Conservation (phyloP, 208 protist genomes). For the Wallacemonas collosoma region DNA sequence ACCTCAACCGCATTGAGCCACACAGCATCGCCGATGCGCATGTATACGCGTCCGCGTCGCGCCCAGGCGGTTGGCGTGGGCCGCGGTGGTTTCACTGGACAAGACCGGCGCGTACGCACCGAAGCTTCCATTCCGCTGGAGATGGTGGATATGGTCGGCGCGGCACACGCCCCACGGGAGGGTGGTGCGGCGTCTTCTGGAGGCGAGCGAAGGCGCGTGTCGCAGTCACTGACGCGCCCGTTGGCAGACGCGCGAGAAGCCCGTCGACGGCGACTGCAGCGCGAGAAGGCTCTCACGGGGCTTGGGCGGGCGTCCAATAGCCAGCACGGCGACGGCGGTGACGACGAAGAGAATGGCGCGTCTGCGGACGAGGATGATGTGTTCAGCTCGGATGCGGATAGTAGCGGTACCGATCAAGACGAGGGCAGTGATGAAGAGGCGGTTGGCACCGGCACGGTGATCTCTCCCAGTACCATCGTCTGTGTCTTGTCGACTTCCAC, state of each 20-base stretch:
- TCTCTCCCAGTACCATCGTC: slow-evolving; percentile 44
- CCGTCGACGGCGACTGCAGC: background rate
- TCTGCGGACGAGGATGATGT: background rate
- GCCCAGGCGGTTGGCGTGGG: background rate
- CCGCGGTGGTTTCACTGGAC: background rate
- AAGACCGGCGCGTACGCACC: background rate
- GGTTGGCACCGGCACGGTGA: slow-evolving; percentile 43
- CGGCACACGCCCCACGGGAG: background rate
- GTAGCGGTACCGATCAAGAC: background rate
- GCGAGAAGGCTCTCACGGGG: background rate
- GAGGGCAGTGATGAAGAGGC: slow-evolving; percentile 9
- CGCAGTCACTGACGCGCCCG: background rate
- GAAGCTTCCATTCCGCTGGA: background rate
- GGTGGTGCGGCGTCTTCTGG: background rate
- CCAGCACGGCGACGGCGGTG: background rate
- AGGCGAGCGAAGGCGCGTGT: background rate
- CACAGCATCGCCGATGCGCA: background rate
- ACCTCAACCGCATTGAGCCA: no score
- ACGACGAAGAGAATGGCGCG: background rate
- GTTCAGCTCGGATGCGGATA: background rate
- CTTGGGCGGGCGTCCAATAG: background rate
- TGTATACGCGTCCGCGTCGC: background rate
- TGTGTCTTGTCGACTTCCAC: slow-evolving; percentile 29
- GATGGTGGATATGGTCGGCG: background rate
- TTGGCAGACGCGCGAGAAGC: background rate